Conservation (phyloP, 208 protist genomes). For the Paratrypanosoma confusum region DNA sequence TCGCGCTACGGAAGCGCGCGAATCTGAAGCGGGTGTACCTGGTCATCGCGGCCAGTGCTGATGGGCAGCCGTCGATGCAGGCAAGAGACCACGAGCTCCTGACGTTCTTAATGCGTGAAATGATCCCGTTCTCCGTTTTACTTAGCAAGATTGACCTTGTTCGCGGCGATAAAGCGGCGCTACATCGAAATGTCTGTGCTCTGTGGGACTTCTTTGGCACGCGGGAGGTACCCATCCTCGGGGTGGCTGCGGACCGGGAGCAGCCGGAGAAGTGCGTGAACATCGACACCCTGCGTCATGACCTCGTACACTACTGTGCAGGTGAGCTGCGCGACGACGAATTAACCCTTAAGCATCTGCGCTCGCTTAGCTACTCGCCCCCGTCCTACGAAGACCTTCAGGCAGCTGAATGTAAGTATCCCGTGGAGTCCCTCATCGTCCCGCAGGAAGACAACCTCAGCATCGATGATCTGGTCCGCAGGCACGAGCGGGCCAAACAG, state of each 20-base stretch:
- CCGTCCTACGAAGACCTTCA: slow-evolving; percentile 45
- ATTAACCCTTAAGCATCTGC: slow-evolving; percentile 44
- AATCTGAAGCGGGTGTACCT: slow-evolving; percentile 80
- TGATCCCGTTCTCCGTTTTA: slow-evolving; percentile 72
- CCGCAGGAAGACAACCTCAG: slow-evolving; percentile 63
- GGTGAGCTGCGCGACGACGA: slow-evolving; percentile 31
- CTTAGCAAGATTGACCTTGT: slow-evolving; percentile 74
- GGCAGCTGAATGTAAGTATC: slow-evolving; percentile 56
- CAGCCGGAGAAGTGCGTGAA: slow-evolving; percentile 44
- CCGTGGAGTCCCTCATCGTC: slow-evolving; percentile 66
- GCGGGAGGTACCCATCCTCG: slow-evolving; percentile 54
- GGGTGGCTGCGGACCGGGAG: slow-evolving; percentile 41
- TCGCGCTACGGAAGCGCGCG: slow-evolving; percentile 57
- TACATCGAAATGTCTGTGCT: slow-evolving; percentile 36
- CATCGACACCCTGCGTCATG: slow-evolving; percentile 57
- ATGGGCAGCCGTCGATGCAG: slow-evolving; percentile 32
- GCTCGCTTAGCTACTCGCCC: slow-evolving; percentile 73
- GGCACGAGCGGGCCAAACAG: slow-evolving; percentile 46
- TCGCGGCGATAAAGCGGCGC: slow-evolving; percentile 5
- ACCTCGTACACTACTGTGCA: slow-evolving; percentile 70
- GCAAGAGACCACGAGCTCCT: slow-evolving; percentile 69
- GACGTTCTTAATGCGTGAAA: slow-evolving; percentile 50
- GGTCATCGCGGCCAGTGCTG: slow-evolving; percentile 56
- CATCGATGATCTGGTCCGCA: slow-evolving; percentile 44
- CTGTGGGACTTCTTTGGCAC: slow-evolving; percentile 63